Evolutionary conservation across 1,139 yeast species (phyloP).

Genomic region (Kodamaea sp.): DNA sequence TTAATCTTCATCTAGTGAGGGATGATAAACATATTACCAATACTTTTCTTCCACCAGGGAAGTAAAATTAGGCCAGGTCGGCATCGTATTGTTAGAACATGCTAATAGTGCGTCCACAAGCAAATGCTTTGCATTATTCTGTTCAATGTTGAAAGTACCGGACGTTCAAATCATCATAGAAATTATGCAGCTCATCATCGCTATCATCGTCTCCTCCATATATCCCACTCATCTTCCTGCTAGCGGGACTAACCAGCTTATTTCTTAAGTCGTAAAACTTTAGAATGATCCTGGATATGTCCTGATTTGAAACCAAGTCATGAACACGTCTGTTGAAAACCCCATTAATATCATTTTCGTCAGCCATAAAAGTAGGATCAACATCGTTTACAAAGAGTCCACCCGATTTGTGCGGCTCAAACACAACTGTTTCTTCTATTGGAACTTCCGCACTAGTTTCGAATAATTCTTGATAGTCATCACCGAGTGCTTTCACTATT

Average conservation of each 20-base stretch:
- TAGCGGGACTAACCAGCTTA: slow-evolving; percentile 1
- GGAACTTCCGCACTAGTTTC: slow-evolving; percentile 5
- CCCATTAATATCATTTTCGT: slow-evolving; percentile 5
- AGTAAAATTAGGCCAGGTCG: no score
- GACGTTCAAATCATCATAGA: slow-evolving; percentile 22
- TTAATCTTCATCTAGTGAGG: no score
- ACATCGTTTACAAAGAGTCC: slow-evolving; percentile 12
- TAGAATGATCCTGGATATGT: slow-evolving; percentile 5
- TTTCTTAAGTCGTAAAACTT: slow-evolving; percentile 8
- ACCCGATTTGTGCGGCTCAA: slow-evolving; percentile 4
- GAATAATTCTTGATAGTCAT: slow-evolving; percentile 10
- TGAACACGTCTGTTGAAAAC: slow-evolving; percentile 6
- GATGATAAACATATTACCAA: no score
- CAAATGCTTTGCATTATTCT: no score
- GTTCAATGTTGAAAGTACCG: slow-evolving; percentile 8
- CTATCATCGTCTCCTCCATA: slow-evolving; percentile 1
- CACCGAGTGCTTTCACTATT: slow-evolving; percentile 4
- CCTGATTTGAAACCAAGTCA: slow-evolving; percentile 7
- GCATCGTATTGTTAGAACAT: no score
- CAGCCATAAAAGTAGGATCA: slow-evolving; percentile 12
- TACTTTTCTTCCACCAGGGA: no score
- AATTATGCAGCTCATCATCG: slow-evolving; percentile 13
- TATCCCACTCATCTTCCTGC: not conserved
- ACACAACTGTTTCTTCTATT: not conserved
- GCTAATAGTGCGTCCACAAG: no score